Evolutionary conservation across 2,329 filamentous ascomycete species (phyloP), one percentile per base, ranked within the genome.

Genomic region (Exophiala mesophila): DNA sequence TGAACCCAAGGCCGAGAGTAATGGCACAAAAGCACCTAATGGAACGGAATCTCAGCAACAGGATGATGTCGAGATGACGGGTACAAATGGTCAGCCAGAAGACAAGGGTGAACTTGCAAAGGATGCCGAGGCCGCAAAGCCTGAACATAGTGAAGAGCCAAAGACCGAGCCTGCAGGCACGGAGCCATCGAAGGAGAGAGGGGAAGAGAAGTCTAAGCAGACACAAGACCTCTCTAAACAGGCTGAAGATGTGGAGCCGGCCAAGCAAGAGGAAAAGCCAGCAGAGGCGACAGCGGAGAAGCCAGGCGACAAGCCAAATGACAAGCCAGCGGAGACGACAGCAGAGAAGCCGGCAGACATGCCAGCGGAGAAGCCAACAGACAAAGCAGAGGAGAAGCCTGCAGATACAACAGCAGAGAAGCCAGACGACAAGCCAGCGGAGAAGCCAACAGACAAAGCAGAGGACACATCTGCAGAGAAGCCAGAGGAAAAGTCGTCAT

Each of bases 381-480:
- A 38, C 13, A 41, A 39, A 23, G 36, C 43, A 10, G 45, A 50
- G 35, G 42, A 48, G 17, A 52, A 62, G 32, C 54, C 48, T 13
- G 52, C 57, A 40, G 59, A 61, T 13, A 53, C 9, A 41, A 37
- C 21, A 40, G 29, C 17, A n/a, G n/a, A n/a, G n/a, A n/a, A n/a
- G n/a, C n/a, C n/a, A n/a, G n/a, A n/a, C n/a, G n/a, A n/a, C n/a
- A n/a, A n/a, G n/a, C n/a, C n/a, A n/a, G n/a, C n/a, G n/a, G 38
- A 39, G 20, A 44, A 57, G 44, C 45, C 53, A n/a, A 39, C 44
- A 38, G 45, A 16, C 36, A 32, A 36, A 34, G 32, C 50, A 41
- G 42, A 18, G 16, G 12, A 20, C 30, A 31, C 23, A 47, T 29
- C 35, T 40, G 41, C 26, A 5, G 15, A 26, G 26, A 36, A 43